Conservation (phyloP, 2,329 filamentous ascomycete genomes). For the Myriosclerotinia scirpicola region DNA sequence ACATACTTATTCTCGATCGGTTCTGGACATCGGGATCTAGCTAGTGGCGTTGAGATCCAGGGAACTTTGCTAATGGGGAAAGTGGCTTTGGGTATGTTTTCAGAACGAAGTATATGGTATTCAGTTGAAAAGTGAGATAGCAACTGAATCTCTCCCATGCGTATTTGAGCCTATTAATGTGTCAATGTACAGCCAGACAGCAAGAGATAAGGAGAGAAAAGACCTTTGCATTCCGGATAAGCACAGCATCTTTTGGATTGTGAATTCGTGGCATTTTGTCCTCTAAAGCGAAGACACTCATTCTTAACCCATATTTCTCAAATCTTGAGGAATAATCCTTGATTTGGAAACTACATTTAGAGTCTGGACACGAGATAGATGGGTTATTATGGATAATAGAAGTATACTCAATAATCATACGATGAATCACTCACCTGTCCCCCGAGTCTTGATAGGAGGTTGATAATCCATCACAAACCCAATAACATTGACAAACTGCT, state of each 20-base stretch:
- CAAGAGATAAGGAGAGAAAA: conserved; percentile 30
- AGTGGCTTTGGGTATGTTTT: conserved; percentile 42
- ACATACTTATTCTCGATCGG: conserved; percentile 44
- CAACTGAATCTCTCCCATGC: conserved; percentile 44
- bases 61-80: neutral
- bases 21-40: conserved; percentile 26
- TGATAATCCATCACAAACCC: conserved; percentile 70
- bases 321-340: conserved; percentile 55
- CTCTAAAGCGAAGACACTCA: conserved; percentile 61
- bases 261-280: conserved; percentile 49
- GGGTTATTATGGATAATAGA: neutral
- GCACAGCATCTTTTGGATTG: conserved; percentile 61
- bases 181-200: neutral
- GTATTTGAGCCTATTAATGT: conserved; percentile 46
- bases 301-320: conserved; percentile 43
- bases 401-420: neutral
- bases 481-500: conserved; percentile 56
- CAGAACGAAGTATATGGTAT: conserved; percentile 48
- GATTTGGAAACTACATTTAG: conserved; percentile 60
- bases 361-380: conserved; percentile 46
- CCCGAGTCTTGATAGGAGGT: conserved; percentile 51
- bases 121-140: conserved; percentile 47
- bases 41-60: conserved; percentile 30
- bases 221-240: conserved; percentile 56
- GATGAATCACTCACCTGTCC: conserved; percentile 48